These are phyloP conservation scores for Knoxia roxburghii DNA, from an alignment of 257 asterid species.

Conservation along the genomic window DNA sequence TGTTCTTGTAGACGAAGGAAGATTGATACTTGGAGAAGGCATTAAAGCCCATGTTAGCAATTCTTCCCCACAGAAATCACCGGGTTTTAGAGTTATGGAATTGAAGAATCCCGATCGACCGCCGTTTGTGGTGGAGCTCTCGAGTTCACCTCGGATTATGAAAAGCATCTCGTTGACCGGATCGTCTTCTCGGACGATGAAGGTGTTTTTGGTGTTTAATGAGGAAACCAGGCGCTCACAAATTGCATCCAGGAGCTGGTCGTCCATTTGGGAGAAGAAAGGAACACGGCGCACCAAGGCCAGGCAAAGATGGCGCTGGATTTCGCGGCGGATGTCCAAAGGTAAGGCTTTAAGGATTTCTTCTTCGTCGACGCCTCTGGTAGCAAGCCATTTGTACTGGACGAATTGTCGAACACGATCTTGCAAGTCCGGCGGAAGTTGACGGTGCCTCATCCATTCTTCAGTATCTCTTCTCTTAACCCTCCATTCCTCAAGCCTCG, in stretches of 20 bases:
- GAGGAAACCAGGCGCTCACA: conserved; percentile 86
- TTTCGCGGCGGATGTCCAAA: conserved; percentile 63
- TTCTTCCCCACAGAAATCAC: conserved; percentile 90
- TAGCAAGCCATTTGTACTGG: conserved; percentile 79
- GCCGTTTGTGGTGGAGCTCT: conserved; percentile 84
- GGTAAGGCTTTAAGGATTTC: conserved; percentile 66
- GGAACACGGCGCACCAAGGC: conserved; percentile 87
- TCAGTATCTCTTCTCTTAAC: conserved; percentile 75
- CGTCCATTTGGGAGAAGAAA: conserved; percentile 92
- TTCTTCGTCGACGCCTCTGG: conserved; percentile 83
- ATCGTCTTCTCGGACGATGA: conserved; percentile 77
- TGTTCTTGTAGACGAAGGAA: conserved; percentile 73
- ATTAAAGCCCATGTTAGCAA: conserved; percentile 78
- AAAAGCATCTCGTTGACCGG: conserved; percentile 86
- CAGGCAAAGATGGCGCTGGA: conserved; percentile 83
- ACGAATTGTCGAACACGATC: conserved; percentile 76
- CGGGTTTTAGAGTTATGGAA: conserved; percentile 59
- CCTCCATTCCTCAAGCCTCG: conserved; percentile 94
- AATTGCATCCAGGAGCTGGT: conserved; percentile 79
- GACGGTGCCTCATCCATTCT: conserved; percentile 96
- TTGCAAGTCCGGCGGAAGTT: conserved; percentile 69
- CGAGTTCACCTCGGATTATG: conserved; percentile 77
- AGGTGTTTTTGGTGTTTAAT: conserved; percentile 65
- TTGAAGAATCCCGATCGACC: conserved; percentile 82
- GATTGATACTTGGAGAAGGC: conserved; percentile 47